Evolutionary conservation across 2,329 filamentous ascomycete species (phyloP), one percentile per base, ranked within the genome.

Genomic region (Tolypocladium endophyticum): DNA sequence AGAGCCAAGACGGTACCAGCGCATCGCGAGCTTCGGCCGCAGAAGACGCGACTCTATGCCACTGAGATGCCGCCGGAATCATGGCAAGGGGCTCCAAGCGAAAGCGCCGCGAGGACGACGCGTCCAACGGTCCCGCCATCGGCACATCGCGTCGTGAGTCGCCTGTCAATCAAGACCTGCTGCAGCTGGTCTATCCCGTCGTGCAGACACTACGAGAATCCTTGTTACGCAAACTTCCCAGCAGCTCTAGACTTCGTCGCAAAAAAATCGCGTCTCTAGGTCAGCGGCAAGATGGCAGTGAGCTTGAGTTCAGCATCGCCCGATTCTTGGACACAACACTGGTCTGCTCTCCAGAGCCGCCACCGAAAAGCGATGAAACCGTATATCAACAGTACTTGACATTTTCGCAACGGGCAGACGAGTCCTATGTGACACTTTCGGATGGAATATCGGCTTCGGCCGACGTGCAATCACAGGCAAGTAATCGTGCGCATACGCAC

Each of bases 191-290:
- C 73, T 96, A 92, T 73, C 74, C 80, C 9, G 73, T 79, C 55
- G 81, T 92, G 16, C 72, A 84, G 59, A 86, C 86, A 0, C 76
- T 96, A 60, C 85, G 90, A 66, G 79, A 87, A 60, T 89, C 90
- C 74, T 76, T 92, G 45, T 76, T 92, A 55, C 76, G 77, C 25
- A 82, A 79, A 61, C 80, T 95, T 14, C 87, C 89, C 0, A 64
- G 72, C n/a, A 79, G 83, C 14, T 93, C 90, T 6, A 88, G 80
- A 59, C 70, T 86, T 58, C 76, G 85, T 54, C 76, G 81, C 36
- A 83, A 78, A 67, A 87, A 85, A 66, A 79, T 87, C 55, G 68
- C 75, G 2, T 72, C 71, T 4, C 62, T 84, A 28, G 79, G 79
- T 4, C 66, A 68, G 39, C 63, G 65, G 25, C 60, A 61, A 7